Evolutionary conservation across 2,329 filamentous ascomycete genomes (phyloP).

Genomic region (Ilyonectria destructans): DNA sequence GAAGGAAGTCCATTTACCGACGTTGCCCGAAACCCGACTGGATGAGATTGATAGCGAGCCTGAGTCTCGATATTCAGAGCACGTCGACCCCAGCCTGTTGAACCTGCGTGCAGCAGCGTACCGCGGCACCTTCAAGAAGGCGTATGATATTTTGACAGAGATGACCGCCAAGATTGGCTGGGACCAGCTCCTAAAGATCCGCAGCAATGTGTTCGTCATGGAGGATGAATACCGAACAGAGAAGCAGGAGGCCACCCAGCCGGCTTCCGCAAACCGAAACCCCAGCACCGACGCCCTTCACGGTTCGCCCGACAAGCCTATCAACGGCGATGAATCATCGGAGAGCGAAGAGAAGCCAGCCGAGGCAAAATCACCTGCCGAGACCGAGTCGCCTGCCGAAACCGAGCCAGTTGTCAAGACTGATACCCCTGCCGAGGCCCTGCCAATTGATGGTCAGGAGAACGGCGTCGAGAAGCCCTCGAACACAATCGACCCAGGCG

Average conservation of each 20-base stretch:
- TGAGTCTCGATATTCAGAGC: slow-evolving; percentile 84
- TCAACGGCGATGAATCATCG: slow-evolving; percentile 63
- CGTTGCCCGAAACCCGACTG: slow-evolving; percentile 88
- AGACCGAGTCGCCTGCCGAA: slow-evolving; percentile 45
- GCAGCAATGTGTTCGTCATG: slow-evolving; percentile 99
- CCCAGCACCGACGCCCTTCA: slow-evolving; percentile 86
- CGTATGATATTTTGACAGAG: slow-evolving; percentile 93
- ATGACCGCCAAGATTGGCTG: slow-evolving; percentile 98
- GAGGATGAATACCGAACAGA: slow-evolving; percentile 98
- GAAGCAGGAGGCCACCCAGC: slow-evolving; percentile 74
- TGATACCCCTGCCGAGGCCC: slow-evolving; percentile 53
- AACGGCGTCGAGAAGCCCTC: slow-evolving; percentile 81
- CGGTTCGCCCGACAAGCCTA: slow-evolving; percentile 75
- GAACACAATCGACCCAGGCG: slow-evolving; percentile 83
- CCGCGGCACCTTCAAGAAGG: slow-evolving; percentile 95
- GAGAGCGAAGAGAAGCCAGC: slow-evolving; percentile 54
- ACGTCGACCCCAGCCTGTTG: slow-evolving; percentile 88
- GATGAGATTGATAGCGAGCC: slow-evolving; percentile 97
- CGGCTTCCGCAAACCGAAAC: slow-evolving; percentile 73
- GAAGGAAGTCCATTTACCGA: slow-evolving; percentile 88
- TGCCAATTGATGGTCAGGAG: slow-evolving; percentile 45
- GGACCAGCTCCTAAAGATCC: slow-evolving; percentile 95
- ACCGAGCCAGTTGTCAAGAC: slow-evolving; percentile 45
- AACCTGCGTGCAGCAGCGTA: slow-evolving; percentile 91
- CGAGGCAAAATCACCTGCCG: slow-evolving; percentile 48